Conservation (phyloP, 176 grass and related monocot species). For the Avena sativa region DNA sequence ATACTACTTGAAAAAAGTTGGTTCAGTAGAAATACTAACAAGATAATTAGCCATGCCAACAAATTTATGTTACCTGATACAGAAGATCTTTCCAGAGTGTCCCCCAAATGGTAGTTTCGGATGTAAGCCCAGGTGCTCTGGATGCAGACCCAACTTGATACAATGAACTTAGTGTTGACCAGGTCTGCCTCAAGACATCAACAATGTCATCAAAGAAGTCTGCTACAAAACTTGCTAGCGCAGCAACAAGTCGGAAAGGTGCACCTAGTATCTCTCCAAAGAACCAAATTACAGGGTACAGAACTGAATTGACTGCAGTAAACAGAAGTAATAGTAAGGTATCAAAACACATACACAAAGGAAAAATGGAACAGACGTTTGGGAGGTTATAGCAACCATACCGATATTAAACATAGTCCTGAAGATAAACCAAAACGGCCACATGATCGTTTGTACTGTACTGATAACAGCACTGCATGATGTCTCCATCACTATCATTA, state of each 20-base stretch:
- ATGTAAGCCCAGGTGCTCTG: conserved; percentile 48
- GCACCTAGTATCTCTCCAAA: conserved; percentile 70
- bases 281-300: conserved; percentile 81
- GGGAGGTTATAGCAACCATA: conserved; percentile 50
- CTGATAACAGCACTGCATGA: conserved; percentile 63
- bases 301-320: conserved; percentile 67
- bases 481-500: conserved; percentile 58
- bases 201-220: conserved; percentile 62
- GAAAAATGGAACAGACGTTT: conserved; percentile 11
- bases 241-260: conserved; percentile 62
- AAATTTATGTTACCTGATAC: conserved; percentile 68
- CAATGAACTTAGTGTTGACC: conserved; percentile 70
- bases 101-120: conserved; percentile 63
- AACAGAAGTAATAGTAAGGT: conserved; percentile 24
- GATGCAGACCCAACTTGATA: conserved; percentile 76
- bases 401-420: conserved; percentile 63
- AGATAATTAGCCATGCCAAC: not conserved
- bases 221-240: conserved; percentile 62
- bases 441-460: conserved; percentile 72
- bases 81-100: conserved; percentile 97
- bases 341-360: conserved; percentile 39
- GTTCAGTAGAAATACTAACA: not conserved
- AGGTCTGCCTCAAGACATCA: conserved; percentile 52
- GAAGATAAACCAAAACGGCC: conserved; percentile 81
- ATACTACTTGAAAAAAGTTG: not conserved